phyloP scores from a whole-genome alignment of 2,329 filamentous ascomycete genomes.

The Colletotrichum truncatum region DNA sequence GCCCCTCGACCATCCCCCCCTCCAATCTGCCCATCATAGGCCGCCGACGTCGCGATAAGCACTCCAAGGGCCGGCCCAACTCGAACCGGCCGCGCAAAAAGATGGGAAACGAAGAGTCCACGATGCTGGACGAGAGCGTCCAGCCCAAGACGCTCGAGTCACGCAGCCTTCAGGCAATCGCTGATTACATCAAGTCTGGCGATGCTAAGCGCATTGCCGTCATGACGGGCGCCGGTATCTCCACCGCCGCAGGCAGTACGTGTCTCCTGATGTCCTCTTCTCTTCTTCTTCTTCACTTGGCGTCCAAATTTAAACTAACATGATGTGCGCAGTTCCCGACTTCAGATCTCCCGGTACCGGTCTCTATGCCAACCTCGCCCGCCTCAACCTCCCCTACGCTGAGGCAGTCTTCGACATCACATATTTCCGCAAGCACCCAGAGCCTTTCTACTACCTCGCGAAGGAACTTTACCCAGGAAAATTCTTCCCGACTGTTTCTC shows the following conservation, averaged over 20 bases:
- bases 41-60: conserved; percentile 46
- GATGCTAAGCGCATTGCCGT: conserved; percentile 79
- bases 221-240: conserved; percentile 91
- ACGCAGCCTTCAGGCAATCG: conserved; percentile 77
- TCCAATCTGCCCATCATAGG: conserved; percentile 45
- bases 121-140: conserved; percentile 70
- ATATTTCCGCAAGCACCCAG: conserved; percentile 86
- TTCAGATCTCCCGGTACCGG: conserved; percentile 94
- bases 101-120: conserved; percentile 90
- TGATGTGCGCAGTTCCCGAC: conserved; percentile 78
- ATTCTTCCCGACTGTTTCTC: conserved; percentile 88
- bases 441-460: conserved; percentile 91
- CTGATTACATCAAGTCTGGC: conserved; percentile 80
- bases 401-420: conserved; percentile 94
- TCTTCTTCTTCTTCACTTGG: too few species aligned
- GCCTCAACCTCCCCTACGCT: conserved; percentile 85
- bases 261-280: conserved; percentile 2
- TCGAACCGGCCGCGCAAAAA: conserved; percentile 49
- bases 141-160: conserved; percentile 71
- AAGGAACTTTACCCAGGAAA: conserved; percentile 92
- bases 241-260: conserved; percentile 73
- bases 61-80: conserved; percentile 44
- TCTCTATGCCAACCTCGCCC: conserved; percentile 89
- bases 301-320: conserved; percentile 31
- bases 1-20: neutral